phyloP scores from a whole-genome alignment of 1,139 yeast genomes.

The Suhomyces panamericanus region DNA sequence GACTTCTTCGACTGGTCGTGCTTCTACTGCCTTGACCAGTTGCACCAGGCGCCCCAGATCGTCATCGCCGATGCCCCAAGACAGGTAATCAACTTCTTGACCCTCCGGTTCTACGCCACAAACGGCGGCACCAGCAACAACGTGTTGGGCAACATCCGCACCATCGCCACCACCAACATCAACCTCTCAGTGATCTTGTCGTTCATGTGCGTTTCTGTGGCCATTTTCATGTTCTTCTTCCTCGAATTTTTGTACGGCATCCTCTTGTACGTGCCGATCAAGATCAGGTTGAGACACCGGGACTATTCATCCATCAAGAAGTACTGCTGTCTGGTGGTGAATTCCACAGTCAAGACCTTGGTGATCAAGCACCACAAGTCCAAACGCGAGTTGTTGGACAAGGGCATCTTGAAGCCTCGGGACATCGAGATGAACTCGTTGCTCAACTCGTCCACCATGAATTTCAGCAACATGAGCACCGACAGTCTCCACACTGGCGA shows the following conservation, averaged over 20 bases:
- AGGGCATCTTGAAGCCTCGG: slow-evolving; percentile 30
- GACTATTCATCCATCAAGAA: slow-evolving; percentile 49
- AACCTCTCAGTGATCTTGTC: slow-evolving; percentile 70
- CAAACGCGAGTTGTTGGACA: slow-evolving; percentile 33
- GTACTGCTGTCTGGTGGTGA: slow-evolving; percentile 58
- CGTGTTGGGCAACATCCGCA: slow-evolving; percentile 53
- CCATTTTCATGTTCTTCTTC: slow-evolving; percentile 74
- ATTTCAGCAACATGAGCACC: slow-evolving; percentile 5
- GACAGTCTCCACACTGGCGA: slow-evolving; percentile 4
- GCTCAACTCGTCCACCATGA: slow-evolving; percentile 17
- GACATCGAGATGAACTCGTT: slow-evolving; percentile 32
- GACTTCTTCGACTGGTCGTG: slow-evolving; percentile 67
- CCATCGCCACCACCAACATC: slow-evolving; percentile 60
- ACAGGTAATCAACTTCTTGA: slow-evolving; percentile 78
- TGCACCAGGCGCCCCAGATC: slow-evolving; percentile 64
- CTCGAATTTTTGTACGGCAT: slow-evolving; percentile 59
- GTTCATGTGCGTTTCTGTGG: slow-evolving; percentile 72
- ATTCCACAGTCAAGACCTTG: slow-evolving; percentile 52
- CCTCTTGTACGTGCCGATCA: slow-evolving; percentile 55
- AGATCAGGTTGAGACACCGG: slow-evolving; percentile 40
- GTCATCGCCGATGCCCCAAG: slow-evolving; percentile 85
- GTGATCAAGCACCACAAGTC: slow-evolving; percentile 52
- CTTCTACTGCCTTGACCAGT: slow-evolving; percentile 64
- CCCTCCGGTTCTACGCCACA: slow-evolving; percentile 59
- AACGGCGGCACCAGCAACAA: slow-evolving; percentile 42